Percentiles rank a stretch among this genome's conserved stretches.
Evolutionary conservation across 805 yeast species (phyloP).

Genomic region (Sungouiozyma ichnusensis): DNA sequence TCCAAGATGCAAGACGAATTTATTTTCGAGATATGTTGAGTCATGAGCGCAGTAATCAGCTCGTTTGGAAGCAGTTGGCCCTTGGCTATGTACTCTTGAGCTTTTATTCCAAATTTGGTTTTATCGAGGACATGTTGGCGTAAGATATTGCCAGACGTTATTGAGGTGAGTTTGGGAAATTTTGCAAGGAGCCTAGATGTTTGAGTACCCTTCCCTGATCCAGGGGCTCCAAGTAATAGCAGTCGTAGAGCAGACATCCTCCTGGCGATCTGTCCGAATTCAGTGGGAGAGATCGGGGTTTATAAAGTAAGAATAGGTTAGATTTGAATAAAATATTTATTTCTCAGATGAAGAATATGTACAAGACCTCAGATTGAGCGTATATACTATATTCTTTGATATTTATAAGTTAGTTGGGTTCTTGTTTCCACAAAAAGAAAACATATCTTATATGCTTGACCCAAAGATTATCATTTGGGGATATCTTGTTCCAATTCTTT

Average conservation of each 20-base stretch:
- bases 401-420: too few relatives aligned
- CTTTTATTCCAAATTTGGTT: conserved; percentile 47
- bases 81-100: conserved; percentile 41
- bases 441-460: neutral
- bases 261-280: too few relatives aligned
- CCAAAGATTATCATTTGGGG: neutral
- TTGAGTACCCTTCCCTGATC: conserved; percentile 90
- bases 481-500: neutral
- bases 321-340: too few relatives aligned
- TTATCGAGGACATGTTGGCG: conserved; percentile 51
- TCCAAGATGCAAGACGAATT: conserved; percentile 66
- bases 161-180: conserved; percentile 42
- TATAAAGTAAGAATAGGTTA: too few relatives aligned
- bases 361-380: too few relatives aligned
- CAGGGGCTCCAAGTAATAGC: conserved; percentile 84
- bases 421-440: neutral
- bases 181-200: conserved; percentile 51
- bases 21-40: conserved; percentile 32
- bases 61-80: conserved; percentile 72
- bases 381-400: too few relatives aligned
- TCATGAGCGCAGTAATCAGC: conserved; percentile 39
- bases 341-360: too few relatives aligned
- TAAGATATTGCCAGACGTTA: conserved; percentile 79
- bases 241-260: conserved; percentile 43
- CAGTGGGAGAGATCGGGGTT: too few relatives aligned